Conservation (phyloP, 1,284 basidiomycete species). For the Violaceomyces palustris region DNA sequence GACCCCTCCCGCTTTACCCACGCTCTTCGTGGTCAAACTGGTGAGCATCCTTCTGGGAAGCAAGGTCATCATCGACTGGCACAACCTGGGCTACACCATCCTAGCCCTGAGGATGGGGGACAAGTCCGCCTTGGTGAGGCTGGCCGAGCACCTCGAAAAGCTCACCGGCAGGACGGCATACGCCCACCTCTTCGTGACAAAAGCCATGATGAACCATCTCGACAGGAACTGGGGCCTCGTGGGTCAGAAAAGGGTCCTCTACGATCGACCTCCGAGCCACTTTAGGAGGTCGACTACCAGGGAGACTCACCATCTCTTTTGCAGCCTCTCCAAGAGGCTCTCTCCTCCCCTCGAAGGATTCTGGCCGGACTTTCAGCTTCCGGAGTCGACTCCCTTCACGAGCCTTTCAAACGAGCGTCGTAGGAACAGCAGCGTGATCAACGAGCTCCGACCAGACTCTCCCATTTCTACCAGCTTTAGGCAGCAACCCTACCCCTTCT, state of each 20-base stretch:
- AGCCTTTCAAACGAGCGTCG: not conserved
- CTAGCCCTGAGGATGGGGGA: conserved; percentile 73
- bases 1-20: conserved; percentile 96
- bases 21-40: conserved; percentile 76
- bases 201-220: conserved; percentile 73
- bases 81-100: conserved; percentile 93
- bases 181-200: conserved; percentile 89
- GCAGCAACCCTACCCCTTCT: too few species aligned
- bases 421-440: too few species aligned
- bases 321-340: conserved; percentile 7
- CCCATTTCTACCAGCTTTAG: not conserved
- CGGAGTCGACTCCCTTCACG: conserved; percentile 29
- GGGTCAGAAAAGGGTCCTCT: conserved; percentile 59
- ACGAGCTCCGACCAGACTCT: not conserved
- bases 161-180: conserved; percentile 59
- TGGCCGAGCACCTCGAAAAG: conserved; percentile 54
- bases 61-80: conserved; percentile 96
- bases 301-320: conserved; percentile 24
- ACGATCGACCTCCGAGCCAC: conserved; percentile 28
- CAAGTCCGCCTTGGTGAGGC: conserved; percentile 65
- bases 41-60: conserved; percentile 65
- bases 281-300: conserved; percentile 4
- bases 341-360: conserved; percentile 14
- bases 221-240: conserved; percentile 65
- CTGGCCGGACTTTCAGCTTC: conserved; percentile 6